phyloP scores from a whole-genome alignment of 768 basidiomycete genomes.

The Neoboletus magnificus region DNA sequence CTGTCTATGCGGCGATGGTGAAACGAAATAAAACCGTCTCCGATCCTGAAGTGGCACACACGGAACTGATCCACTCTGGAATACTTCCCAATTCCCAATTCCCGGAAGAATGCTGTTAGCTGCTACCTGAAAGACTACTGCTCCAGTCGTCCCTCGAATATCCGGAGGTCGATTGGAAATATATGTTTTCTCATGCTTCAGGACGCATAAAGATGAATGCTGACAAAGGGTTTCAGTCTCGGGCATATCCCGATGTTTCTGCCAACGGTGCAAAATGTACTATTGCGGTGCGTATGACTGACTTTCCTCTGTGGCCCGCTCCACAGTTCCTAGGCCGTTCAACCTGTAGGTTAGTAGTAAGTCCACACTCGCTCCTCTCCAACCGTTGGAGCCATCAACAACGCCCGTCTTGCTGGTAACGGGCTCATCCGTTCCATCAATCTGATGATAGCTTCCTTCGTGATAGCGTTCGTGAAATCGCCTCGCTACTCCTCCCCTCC shows the following conservation, averaged over 20 bases:
- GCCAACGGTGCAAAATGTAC: neutral
- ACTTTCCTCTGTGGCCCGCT: neutral
- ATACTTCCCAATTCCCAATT: too few species aligned
- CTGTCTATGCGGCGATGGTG: slow-evolving; percentile 43
- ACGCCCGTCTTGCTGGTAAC: neutral
- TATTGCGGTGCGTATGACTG: neutral
- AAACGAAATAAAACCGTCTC: slow-evolving; percentile 32
- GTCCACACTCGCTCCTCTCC: neutral
- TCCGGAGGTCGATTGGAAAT: slow-evolving; percentile 24
- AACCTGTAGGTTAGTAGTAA: neutral
- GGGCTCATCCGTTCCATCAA: neutral
- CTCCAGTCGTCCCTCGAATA: neutral
- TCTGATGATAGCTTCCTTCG: too few species aligned
- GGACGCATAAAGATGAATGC: neutral
- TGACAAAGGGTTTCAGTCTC: neutral
- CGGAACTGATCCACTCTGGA: too few species aligned
- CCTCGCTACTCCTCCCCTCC: neutral
- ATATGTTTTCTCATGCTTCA: neutral
- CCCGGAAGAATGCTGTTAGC: too few species aligned
- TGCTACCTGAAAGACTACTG: too few species aligned
- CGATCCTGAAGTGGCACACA: slow-evolving; percentile 41
- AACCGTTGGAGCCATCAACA: neutral
- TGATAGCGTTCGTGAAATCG: neutral
- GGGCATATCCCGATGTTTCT: neutral
- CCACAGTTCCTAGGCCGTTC: neutral